These are phyloP conservation scores for Hypoxylon fuscum DNA, from an alignment of 495 filamentous ascomycete genomes.

Conservation along the genomic window DNA sequence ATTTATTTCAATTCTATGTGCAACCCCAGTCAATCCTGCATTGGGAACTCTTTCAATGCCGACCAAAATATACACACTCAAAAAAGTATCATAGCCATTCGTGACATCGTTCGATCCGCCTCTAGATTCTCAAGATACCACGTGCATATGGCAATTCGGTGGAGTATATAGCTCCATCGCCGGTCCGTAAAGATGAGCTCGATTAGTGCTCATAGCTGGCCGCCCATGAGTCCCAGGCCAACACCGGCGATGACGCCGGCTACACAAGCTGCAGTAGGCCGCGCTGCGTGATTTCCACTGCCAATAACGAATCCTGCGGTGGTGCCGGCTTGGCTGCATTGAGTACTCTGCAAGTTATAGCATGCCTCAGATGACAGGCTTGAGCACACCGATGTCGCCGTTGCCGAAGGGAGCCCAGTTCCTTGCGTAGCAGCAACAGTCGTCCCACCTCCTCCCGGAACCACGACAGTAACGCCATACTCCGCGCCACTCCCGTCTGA, in stretches of 20 bases:
- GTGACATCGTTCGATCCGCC: slow-evolving; percentile 32
- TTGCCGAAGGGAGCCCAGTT: slow-evolving; percentile 47
- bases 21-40: slow-evolving; percentile 5
- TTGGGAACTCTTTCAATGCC: slow-evolving; percentile 16
- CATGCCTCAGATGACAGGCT: slow-evolving; percentile 69
- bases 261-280: slow-evolving; percentile 39
- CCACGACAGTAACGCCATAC: slow-evolving; percentile 71
- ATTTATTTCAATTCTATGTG: slow-evolving; percentile 18
- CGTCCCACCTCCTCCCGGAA: slow-evolving; percentile 62
- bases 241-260: slow-evolving; percentile 40
- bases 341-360: slow-evolving; percentile 63
- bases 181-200: neutral
- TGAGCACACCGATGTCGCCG: slow-evolving; percentile 71
- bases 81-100: slow-evolving; percentile 33
- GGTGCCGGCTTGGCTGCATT: slow-evolving; percentile 57
- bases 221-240: slow-evolving; percentile 38
- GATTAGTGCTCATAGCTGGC: slow-evolving; percentile 29
- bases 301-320: slow-evolving; percentile 40
- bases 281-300: slow-evolving; percentile 33
- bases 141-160: neutral
- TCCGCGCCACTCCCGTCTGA: slow-evolving; percentile 58
- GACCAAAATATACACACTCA: slow-evolving; percentile 30
- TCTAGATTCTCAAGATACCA: neutral
- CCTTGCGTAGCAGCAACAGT: slow-evolving; percentile 54
- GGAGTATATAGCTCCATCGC: neutral